phyloP scores from a whole-genome alignment of 768 basidiomycete species.

The Tulasnella sp. region DNA sequence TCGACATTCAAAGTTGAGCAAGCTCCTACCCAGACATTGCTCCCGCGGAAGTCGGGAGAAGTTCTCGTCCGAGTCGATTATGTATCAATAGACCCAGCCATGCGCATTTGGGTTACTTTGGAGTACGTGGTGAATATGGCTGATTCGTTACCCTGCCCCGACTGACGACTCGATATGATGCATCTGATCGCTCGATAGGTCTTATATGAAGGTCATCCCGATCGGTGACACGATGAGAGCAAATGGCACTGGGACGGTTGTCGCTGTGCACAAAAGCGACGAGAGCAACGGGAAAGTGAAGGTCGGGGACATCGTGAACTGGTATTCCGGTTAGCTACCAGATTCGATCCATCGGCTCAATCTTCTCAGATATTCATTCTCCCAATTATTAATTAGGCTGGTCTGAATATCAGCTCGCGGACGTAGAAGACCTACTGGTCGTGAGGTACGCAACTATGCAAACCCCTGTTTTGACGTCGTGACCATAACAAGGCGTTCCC shows the following conservation, averaged over 20 bases:
- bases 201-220: constrained; percentile 29
- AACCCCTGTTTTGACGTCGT: too few relatives aligned
- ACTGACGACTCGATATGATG: too few relatives aligned
- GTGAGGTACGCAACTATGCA: constrained; percentile 40
- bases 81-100: constrained; percentile 77
- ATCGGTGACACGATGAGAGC: constrained; percentile 75
- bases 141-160: too few relatives aligned
- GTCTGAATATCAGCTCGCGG: constrained; percentile 61
- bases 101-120: constrained; percentile 74
- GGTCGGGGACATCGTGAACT: constrained; percentile 61
- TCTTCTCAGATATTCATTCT: not conserved
- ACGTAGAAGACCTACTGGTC: constrained; percentile 41
- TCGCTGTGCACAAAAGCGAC: constrained; percentile 12
- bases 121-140: too few relatives aligned
- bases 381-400: constrained; percentile 44
- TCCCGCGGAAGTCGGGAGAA: constrained; percentile 20
- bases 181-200: constrained; percentile 47
- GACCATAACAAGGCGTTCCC: too few relatives aligned
- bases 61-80: constrained; percentile 69
- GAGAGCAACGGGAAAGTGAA: constrained; percentile 28
- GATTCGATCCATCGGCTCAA: not conserved
- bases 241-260: constrained; percentile 46
- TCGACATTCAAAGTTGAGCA: constrained; percentile 55
- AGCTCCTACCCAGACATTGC: constrained; percentile 10
- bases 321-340: constrained; percentile 42